Evolutionary conservation across 2,329 filamentous ascomycete genomes (phyloP).

Genomic region (Rachicladosporium sp.): DNA sequence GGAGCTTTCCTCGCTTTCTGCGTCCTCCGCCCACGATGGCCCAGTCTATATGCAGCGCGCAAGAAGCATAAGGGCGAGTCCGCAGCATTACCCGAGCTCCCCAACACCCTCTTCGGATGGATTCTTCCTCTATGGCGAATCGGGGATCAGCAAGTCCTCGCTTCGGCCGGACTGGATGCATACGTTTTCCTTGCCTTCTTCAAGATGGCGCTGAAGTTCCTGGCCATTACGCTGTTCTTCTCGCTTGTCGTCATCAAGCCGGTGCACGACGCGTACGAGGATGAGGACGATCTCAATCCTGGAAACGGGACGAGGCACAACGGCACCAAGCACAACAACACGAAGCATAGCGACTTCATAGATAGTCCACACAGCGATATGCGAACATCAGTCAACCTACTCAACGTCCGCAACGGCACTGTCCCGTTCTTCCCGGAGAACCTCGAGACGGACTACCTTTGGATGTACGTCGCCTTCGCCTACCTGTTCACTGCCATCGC

Average conservation of each 20-base stretch:
- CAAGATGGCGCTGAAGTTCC: slow-evolving; percentile 82
- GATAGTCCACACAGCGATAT: slow-evolving; percentile 1
- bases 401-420: slow-evolving; percentile 7
- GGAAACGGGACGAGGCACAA: slow-evolving; percentile 4
- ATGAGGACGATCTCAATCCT: slow-evolving; percentile 23
- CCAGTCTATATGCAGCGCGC: slow-evolving; percentile 75
- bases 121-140: slow-evolving; percentile 75
- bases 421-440: slow-evolving; percentile 9
- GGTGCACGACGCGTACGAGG: slow-evolving; percentile 59
- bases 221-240: slow-evolving; percentile 71
- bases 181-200: slow-evolving; percentile 95
- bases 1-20: slow-evolving; percentile 66
- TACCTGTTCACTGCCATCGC: slow-evolving; percentile 81
- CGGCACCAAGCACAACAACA: slow-evolving; percentile 13
- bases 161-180: slow-evolving; percentile 87
- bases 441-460: slow-evolving; percentile 52
- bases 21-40: slow-evolving; percentile 81
- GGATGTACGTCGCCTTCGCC: slow-evolving; percentile 86
- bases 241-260: slow-evolving; percentile 70
- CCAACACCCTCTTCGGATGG: slow-evolving; percentile 83
- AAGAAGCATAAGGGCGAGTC: slow-evolving; percentile 61
- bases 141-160: slow-evolving; percentile 76
- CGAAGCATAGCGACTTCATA: slow-evolving; percentile 6
- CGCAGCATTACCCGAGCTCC: slow-evolving; percentile 60
- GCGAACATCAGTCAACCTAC: slow-evolving; percentile 8